A percentile compares a stretch with the other conserved stretches of the same genome.
phyloP scores from a whole-genome alignment of 2,329 filamentous ascomycete genomes.

The Lasiodiplodia theobromae region DNA sequence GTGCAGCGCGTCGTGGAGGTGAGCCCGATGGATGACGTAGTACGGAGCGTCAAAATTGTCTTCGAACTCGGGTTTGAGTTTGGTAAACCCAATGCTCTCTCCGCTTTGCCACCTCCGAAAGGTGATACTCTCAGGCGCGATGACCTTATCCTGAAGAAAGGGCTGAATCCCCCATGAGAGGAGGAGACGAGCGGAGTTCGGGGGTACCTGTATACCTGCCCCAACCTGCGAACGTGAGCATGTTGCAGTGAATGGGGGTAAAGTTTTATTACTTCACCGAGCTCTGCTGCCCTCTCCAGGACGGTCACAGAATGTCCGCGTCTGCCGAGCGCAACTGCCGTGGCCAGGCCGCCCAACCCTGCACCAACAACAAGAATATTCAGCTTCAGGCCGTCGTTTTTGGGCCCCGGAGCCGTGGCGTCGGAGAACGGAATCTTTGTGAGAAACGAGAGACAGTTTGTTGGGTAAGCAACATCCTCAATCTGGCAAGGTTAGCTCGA shows the following conservation, averaged over 20 bases:
- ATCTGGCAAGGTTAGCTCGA: background rate
- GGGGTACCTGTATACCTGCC: slow-evolving; percentile 29
- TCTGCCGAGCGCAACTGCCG: slow-evolving; percentile 30
- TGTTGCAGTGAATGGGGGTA: too few species aligned
- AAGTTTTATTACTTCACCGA: slow-evolving; percentile 38
- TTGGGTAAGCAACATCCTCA: slow-evolving; percentile 1
- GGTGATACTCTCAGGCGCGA: slow-evolving; percentile 53
- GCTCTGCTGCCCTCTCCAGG: slow-evolving; percentile 43
- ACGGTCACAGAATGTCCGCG: slow-evolving; percentile 42
- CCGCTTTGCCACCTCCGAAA: slow-evolving; percentile 61
- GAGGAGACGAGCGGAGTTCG: slow-evolving; percentile 50
- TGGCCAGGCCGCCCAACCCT: slow-evolving; percentile 34
- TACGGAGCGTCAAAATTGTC: slow-evolving; percentile 34
- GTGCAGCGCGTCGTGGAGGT: slow-evolving; percentile 35
- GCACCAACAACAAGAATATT: slow-evolving; percentile 33
- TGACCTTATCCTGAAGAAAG: slow-evolving; percentile 31
- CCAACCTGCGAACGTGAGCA: slow-evolving; percentile 29
- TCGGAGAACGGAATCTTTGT: background rate
- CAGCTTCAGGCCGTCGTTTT: slow-evolving; percentile 21
- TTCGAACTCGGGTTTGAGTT: slow-evolving; percentile 61
- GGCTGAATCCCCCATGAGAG: slow-evolving; percentile 53
- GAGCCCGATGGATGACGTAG: slow-evolving; percentile 37
- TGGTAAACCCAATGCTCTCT: slow-evolving; percentile 55
- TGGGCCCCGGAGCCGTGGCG: background rate
- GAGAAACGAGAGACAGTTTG: background rate